phyloP scores from a whole-genome alignment of 306 rosid genomes.

The Citrullus colocynthis region DNA sequence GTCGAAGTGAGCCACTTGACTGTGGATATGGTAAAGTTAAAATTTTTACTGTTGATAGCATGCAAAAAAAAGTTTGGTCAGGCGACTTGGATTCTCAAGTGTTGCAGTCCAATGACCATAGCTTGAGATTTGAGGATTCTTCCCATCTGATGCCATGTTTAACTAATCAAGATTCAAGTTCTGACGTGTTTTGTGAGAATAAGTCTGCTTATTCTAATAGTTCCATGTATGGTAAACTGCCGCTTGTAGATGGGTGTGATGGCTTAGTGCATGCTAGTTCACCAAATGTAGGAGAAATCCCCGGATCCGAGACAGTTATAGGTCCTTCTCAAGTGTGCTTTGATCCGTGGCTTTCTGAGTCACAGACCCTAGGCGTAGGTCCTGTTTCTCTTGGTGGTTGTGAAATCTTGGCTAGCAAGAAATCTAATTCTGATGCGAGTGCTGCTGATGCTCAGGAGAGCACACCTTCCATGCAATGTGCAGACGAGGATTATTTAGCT shows the following conservation, averaged over 20 bases:
- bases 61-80: constrained; percentile 20
- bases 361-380: constrained; percentile 10
- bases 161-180: constrained; percentile 17
- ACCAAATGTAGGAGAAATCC: constrained; percentile 17
- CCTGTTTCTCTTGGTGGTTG: constrained; percentile 19
- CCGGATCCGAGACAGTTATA: constrained; percentile 13
- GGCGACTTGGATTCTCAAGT: constrained; percentile 20
- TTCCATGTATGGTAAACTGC: constrained; percentile 22
- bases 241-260: constrained; percentile 20
- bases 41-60: constrained; percentile 23
- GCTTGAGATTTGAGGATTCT: constrained; percentile 7
- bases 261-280: constrained; percentile 9
- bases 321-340: constrained; percentile 17
- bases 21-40: constrained; percentile 20
- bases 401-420: constrained; percentile 1
- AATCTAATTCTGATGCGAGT: constrained; percentile 5
- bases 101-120: constrained; percentile 10
- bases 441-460: not conserved
- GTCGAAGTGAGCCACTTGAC: constrained; percentile 34
- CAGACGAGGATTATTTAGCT: not conserved
- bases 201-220: constrained; percentile 17
- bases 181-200: constrained; percentile 15
- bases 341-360: constrained; percentile 7
- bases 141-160: constrained; percentile 8
- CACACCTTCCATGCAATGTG: not conserved